Conservation (phyloP, 805 yeast species). For the Tetrapisispora fleetii region DNA sequence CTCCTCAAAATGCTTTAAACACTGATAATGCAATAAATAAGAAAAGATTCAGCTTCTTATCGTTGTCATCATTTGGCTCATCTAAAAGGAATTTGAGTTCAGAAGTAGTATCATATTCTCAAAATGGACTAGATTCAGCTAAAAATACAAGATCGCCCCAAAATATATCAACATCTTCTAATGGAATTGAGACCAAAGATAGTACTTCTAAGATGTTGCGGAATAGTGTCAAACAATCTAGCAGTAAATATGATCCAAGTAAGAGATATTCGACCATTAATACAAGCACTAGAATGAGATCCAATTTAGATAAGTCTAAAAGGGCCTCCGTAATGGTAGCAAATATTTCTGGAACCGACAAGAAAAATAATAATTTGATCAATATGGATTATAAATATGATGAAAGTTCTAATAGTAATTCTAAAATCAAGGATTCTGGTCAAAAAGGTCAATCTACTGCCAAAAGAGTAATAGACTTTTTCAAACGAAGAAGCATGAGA, state of each 20-base stretch:
- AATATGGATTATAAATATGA: background rate
- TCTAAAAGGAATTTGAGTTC: slow-evolving; percentile 13
- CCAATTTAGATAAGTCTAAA: background rate
- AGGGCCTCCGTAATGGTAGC: slow-evolving; percentile 12
- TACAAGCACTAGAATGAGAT: background rate
- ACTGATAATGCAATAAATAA: slow-evolving; percentile 5
- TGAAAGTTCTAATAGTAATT: background rate
- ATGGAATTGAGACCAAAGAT: too few species aligned
- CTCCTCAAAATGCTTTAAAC: slow-evolving; percentile 8
- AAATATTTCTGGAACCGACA: background rate
- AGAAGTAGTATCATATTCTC: background rate
- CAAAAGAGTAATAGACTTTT: slow-evolving; percentile 66
- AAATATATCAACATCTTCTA: background rate
- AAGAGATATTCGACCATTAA: background rate
- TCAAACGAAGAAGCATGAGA: slow-evolving; percentile 53
- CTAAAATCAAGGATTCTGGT: background rate
- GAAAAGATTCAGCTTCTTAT: slow-evolving; percentile 35
- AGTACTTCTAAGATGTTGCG: background rate
- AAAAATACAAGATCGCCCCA: background rate
- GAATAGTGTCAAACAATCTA: background rate
- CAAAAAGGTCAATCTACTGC: slow-evolving; percentile 45
- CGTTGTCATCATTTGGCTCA: slow-evolving; percentile 26
- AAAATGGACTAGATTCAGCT: background rate
- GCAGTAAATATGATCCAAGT: background rate
- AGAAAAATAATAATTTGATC: background rate